phyloP scores from a whole-genome alignment of 108 stramenopile genomes.

The Skeletonema costatum region DNA sequence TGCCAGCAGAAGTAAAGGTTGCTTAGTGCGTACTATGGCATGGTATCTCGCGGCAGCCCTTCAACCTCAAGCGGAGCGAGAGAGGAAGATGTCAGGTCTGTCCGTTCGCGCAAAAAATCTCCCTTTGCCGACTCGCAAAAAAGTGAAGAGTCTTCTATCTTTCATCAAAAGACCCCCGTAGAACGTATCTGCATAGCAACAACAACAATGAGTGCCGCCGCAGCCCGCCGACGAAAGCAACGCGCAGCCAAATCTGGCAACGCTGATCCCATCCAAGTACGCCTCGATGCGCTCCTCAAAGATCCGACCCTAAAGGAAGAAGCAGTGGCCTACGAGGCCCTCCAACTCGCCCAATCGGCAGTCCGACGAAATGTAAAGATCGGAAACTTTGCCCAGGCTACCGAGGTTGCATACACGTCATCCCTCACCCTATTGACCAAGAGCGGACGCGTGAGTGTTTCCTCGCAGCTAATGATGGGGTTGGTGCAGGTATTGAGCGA shows the following conservation, averaged over 20 bases:
- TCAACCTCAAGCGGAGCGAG: too few relatives aligned
- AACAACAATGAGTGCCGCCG: slow-evolving; percentile 78
- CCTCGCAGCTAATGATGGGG: slow-evolving; percentile 69
- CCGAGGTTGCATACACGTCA: slow-evolving; percentile 59
- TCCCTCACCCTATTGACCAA: slow-evolving; percentile 53
- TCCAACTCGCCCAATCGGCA: slow-evolving; percentile 82
- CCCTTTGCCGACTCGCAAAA: too few relatives aligned
- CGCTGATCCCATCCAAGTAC: slow-evolving; percentile 58
- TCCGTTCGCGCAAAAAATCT: too few relatives aligned
- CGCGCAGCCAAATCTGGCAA: slow-evolving; percentile 49
- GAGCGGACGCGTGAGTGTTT: slow-evolving; percentile 68
- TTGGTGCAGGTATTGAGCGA: slow-evolving; percentile 71
- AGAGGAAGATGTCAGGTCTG: too few relatives aligned
- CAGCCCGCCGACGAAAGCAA: slow-evolving; percentile 87
- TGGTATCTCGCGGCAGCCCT: too few relatives aligned
- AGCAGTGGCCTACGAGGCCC: slow-evolving; percentile 85
- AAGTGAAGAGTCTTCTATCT: too few relatives aligned
- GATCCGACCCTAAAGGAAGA: slow-evolving; percentile 61
- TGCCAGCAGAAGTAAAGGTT: too few relatives aligned
- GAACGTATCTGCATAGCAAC: background rate
- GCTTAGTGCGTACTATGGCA: too few relatives aligned
- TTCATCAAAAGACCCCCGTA: background rate
- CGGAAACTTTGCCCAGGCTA: slow-evolving; percentile 59
- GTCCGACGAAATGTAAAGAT: slow-evolving; percentile 75
- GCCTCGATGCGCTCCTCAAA: slow-evolving; percentile 63